Percentiles rank a stretch among this genome's conserved stretches.
These are phyloP conservation scores for Pyropia haitanensis DNA, from an alignment of 23 red algal species.

Conservation along the genomic window DNA sequence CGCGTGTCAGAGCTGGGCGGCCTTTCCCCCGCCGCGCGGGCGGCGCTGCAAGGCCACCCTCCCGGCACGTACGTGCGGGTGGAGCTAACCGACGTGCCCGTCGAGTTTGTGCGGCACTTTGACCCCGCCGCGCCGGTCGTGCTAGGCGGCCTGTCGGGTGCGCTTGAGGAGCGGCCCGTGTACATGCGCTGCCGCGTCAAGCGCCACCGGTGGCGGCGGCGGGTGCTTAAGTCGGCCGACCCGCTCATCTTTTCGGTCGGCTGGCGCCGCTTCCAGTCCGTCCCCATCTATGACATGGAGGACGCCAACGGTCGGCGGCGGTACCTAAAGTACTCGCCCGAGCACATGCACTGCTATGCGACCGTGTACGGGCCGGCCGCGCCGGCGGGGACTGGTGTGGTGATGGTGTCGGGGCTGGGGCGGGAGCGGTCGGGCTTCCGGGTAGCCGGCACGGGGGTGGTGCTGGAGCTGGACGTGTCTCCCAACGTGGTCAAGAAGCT, in stretches of 20 bases:
- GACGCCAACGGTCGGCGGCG: slow-evolving; percentile 66
- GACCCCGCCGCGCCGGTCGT: slow-evolving; percentile 60
- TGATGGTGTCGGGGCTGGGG: slow-evolving; percentile 74
- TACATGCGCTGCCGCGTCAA: slow-evolving; percentile 65
- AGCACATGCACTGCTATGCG: slow-evolving; percentile 95
- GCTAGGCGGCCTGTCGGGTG: slow-evolving; percentile 61
- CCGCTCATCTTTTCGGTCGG: slow-evolving; percentile 85
- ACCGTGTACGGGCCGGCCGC: slow-evolving; percentile 68
- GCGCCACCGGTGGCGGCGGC: slow-evolving; percentile 81
- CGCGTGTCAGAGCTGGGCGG: slow-evolving; percentile 34
- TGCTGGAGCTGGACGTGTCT: slow-evolving; percentile 65
- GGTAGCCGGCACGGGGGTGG: slow-evolving; percentile 71
- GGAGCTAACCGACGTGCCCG: slow-evolving; percentile 71
- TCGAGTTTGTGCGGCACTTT: slow-evolving; percentile 81
- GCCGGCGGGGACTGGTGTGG: slow-evolving; percentile 61
- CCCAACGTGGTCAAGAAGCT: slow-evolving; percentile 92
- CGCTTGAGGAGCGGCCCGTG: slow-evolving; percentile 48
- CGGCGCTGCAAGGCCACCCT: slow-evolving; percentile 57
- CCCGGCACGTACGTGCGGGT: slow-evolving; percentile 92
- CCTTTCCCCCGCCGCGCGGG: slow-evolving; percentile 45
- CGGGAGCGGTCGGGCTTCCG: slow-evolving; percentile 61
- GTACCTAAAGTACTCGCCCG: slow-evolving; percentile 90
- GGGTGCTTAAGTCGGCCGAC: slow-evolving; percentile 86
- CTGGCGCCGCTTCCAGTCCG: slow-evolving; percentile 86
- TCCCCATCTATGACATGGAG: slow-evolving; percentile 75